These are phyloP conservation scores for Trichoderma simmonsii DNA, from an alignment of 2,329 filamentous ascomycete species.

Conservation along the genomic window DNA sequence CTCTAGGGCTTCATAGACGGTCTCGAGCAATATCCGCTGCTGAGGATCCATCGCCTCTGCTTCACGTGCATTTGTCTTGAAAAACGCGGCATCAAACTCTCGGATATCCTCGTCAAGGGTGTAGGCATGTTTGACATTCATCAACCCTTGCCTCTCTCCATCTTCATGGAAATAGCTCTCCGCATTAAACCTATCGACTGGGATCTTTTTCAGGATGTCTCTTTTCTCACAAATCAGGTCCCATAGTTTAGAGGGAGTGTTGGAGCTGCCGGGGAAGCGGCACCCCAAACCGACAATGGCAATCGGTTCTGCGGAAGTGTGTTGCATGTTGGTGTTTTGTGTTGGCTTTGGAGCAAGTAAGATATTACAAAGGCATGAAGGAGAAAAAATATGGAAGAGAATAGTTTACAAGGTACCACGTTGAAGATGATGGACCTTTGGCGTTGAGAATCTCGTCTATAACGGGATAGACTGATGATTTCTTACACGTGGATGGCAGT, in stretches of 20 bases:
- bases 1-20: slow-evolving; percentile 40
- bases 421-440: neutral
- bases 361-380: neutral
- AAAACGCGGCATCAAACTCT: slow-evolving; percentile 37
- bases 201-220: slow-evolving; percentile 32
- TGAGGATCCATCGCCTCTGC: slow-evolving; percentile 43
- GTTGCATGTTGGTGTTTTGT: neutral
- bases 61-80: slow-evolving; percentile 38
- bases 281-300: slow-evolving; percentile 40
- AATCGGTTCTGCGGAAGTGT: slow-evolving; percentile 32
- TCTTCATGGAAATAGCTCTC: slow-evolving; percentile 28
- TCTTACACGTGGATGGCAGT: neutral
- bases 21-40: slow-evolving; percentile 40
- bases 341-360: neutral
- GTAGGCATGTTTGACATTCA: slow-evolving; percentile 29
- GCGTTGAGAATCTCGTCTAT: neutral
- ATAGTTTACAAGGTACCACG: neutral
- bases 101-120: slow-evolving; percentile 38
- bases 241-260: slow-evolving; percentile 35
- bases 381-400: neutral
- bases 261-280: slow-evolving; percentile 37
- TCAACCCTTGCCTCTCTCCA: slow-evolving; percentile 29
- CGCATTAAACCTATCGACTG: slow-evolving; percentile 26
- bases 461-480: no score
- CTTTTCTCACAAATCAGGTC: slow-evolving; percentile 28